Evolutionary conservation across 345 rosid species (phyloP), one percentile per base, ranked within the genome.

Genomic region (Eucalyptus melliodora): DNA sequence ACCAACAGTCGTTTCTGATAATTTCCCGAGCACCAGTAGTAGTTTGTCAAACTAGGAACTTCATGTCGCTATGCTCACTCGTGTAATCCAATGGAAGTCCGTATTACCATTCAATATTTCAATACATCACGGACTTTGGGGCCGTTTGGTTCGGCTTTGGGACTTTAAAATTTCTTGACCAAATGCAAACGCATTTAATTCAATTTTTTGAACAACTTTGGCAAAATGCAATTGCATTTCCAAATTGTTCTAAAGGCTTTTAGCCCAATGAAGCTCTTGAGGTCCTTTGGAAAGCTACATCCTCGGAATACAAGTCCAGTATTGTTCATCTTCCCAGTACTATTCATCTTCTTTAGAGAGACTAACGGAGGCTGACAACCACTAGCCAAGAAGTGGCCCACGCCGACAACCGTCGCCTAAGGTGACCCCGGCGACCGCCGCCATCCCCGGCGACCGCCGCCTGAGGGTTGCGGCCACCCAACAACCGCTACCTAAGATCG

Each of bases 391-490:
- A 1, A 49, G 16, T 49, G 50, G 0, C 50, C 50, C 16, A 0
- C 6, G 6, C 16, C 16, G 0, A 1, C 15, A 0, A 49, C 16
- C 2, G 0, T 13, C 6, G 0, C 50, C 50, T 49, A 0, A 49
- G 50, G 50, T 1, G 2, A 13, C 50, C 50, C 0, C 1, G 0
- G 0, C 6, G 3, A 50, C 16, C 1, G 15, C 1, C 6, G 0
- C 16, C 50, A 4, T 4, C 12, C 50, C 2, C 5, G 2, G 1
- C 15, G 2, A 49, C 15, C 15, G 1, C 50, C 14, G 12, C 16
- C 16, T 50, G 14, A 14, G 0, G 2, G 14, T 11, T 47, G 50
- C 5, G 50, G 1, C 50, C 14, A 49, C 50, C 5, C 5, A 2
- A 1, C 15, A 2, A 49, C 15, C 15, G 0, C 50, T 5, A 49